phyloP scores from a whole-genome alignment of 2,329 filamentous ascomycete genomes.

The Cercospora janseana region DNA sequence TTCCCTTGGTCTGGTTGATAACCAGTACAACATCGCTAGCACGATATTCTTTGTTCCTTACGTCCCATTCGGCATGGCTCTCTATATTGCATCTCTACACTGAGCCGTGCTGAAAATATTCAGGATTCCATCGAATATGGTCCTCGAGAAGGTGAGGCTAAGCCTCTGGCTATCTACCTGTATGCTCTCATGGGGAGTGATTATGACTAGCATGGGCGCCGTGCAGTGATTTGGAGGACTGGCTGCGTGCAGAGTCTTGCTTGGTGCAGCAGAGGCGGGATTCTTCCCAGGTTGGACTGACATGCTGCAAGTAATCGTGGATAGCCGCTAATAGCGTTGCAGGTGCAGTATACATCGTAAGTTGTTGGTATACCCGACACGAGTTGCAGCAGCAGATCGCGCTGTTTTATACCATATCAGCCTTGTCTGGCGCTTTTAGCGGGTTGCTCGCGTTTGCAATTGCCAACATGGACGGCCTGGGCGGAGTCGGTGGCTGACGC shows the following conservation, averaged over 20 bases:
- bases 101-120: too few relatives aligned
- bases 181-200: conserved; percentile 31
- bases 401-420: conserved; percentile 27
- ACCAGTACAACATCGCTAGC: conserved; percentile 42
- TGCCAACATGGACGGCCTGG: conserved; percentile 43
- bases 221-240: conserved; percentile 31
- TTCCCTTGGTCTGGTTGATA: too few relatives aligned
- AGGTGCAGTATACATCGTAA: conserved; percentile 21
- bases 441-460: conserved; percentile 31
- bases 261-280: conserved; percentile 29
- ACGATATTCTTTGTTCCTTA: conserved; percentile 42
- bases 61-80: too few relatives aligned
- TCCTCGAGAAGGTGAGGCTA: conserved; percentile 34
- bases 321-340: too few relatives aligned
- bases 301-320: too few relatives aligned
- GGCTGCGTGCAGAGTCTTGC: conserved; percentile 23
- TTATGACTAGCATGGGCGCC: conserved; percentile 31
- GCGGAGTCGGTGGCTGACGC: conserved; percentile 24
- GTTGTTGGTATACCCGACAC: conserved; percentile 25
- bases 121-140: conserved; percentile 36
- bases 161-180: conserved; percentile 29
- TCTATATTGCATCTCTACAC: too few relatives aligned
- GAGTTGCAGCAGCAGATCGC: conserved; percentile 28
- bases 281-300: too few relatives aligned
- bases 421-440: conserved; percentile 26